phyloP scores from a whole-genome alignment of 164 flowering plant genomes.

The Aristolochia californica region DNA sequence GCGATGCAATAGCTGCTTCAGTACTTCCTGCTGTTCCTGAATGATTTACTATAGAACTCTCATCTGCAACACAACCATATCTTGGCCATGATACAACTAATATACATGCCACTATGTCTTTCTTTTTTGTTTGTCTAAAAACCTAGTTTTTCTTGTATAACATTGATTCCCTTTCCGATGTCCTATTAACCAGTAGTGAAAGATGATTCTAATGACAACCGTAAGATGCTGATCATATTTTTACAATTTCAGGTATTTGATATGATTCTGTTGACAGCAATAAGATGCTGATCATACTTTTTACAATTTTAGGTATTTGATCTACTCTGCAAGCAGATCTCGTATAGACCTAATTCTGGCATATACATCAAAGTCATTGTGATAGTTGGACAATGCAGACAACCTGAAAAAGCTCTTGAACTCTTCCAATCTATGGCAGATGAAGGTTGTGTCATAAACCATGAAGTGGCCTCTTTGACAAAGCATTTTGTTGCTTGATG shows the following conservation, averaged over 20 bases:
- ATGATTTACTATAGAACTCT: too few relatives aligned
- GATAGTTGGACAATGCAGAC: constrained; percentile 98
- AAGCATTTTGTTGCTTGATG: constrained; percentile 67
- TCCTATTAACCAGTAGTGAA: too few relatives aligned
- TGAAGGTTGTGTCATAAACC: constrained; percentile 63
- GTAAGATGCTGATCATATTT: not conserved
- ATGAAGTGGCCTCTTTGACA: constrained; percentile 59
- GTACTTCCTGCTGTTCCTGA: too few relatives aligned
- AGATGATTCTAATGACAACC: too few relatives aligned
- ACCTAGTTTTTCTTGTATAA: too few relatives aligned
- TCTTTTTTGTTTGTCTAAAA: too few relatives aligned
- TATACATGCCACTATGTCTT: too few relatives aligned
- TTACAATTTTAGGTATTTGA: constrained; percentile 62
- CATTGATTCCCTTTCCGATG: too few relatives aligned
- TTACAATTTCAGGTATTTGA: constrained; percentile 48
- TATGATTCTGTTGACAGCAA: too few relatives aligned
- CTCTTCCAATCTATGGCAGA: constrained; percentile 75
- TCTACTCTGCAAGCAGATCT: constrained; percentile 74
- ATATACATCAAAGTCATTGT: constrained; percentile 78
- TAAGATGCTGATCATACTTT: not conserved
- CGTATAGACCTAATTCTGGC: constrained; percentile 79
- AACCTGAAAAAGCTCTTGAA: constrained; percentile 65
- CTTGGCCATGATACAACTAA: too few relatives aligned
- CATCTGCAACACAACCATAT: too few relatives aligned
- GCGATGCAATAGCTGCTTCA: too few relatives aligned